Base-by-base conservation (phyloP, 2,329 filamentous ascomycete genomes). In the Pseudogymnoascus sp. region DNA sequence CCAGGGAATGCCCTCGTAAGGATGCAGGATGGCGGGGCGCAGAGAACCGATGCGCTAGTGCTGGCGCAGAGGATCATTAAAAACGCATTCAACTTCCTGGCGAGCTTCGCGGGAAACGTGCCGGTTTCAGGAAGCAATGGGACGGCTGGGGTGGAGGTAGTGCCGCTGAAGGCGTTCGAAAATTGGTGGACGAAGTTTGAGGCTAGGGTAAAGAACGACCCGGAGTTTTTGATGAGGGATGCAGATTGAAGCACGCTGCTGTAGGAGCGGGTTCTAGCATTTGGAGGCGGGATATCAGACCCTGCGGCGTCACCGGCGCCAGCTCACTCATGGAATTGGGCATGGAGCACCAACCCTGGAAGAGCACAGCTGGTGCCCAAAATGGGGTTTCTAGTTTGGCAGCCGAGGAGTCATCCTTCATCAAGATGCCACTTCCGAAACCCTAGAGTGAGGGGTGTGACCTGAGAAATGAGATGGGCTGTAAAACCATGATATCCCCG, bases 131-230 rank as follows among this genome's bases (percentile, higher is more conserved):
- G 88, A 72, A 86, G 61, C n/a, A 61, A 21, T 1, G 81, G 81
- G 2, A 77, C 79, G 25, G 82, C 79, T 1, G 89, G 89, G 0
- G 84, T 89, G 52, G 93, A 97, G 74, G 89, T 96, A 11, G 90
- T 99, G 23, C 93, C 95, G n/a, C 77, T 99, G 67, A 95, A 90
- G 77, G 91, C 90, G 4, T 99, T 99, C 74, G 89, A 96, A 77
- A 91, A 96, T 63, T 99, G 96, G 95, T 99, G 96, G 95, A 83
- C 81, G 65, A 97, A 97, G 76, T 99, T 99, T 77, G 93, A 99
- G 79, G 84, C 85, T 65, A 88, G 87, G 72, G 83, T 99, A 40
- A 88, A 93, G 69, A 82, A 85, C 67, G 95, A 99, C 77, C 93
- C 95, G 0, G 84, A 85, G 5, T 99, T 99, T 73, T 78, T 99